Conservation (phyloP, 495 filamentous ascomycete species). For the Aspergillus diversus region DNA sequence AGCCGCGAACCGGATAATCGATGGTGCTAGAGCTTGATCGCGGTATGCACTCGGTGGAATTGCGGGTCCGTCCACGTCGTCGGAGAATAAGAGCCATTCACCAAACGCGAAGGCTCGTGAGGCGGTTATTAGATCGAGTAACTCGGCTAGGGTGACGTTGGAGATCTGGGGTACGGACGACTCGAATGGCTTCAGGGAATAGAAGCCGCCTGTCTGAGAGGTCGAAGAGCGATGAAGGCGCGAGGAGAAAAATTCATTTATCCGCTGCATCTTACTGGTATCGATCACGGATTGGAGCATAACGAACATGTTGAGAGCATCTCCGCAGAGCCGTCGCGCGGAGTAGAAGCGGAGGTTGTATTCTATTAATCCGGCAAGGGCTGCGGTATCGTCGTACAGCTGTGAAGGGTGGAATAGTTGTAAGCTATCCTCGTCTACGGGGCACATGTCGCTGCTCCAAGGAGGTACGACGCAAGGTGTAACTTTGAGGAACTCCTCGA, state of each 20-base stretch:
- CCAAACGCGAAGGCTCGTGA: constrained; percentile 53
- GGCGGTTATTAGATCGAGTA: constrained; percentile 58
- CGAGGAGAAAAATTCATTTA: constrained; percentile 40
- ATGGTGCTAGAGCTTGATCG: constrained; percentile 53
- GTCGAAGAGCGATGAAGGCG: constrained; percentile 24
- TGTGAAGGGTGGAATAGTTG: constrained; percentile 31
- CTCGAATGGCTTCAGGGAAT: constrained; percentile 26
- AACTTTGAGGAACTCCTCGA: constrained; percentile 42
- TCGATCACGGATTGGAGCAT: constrained; percentile 44
- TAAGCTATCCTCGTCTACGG: constrained; percentile 28
- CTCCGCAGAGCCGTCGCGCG: constrained; percentile 28
- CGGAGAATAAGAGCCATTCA: constrained; percentile 56
- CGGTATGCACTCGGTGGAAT: constrained; percentile 53
- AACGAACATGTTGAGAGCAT: constrained; percentile 36
- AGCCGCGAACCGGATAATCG: constrained; percentile 60
- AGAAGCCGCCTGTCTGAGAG: constrained; percentile 24
- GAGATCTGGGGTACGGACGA: constrained; percentile 53
- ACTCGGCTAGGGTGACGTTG: constrained; percentile 44
- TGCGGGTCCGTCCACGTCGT: constrained; percentile 60
- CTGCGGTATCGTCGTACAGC: constrained; percentile 43
- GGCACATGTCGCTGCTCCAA: constrained; percentile 33
- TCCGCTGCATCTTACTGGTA: constrained; percentile 43
- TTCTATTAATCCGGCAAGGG: constrained; percentile 42
- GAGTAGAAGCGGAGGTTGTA: constrained; percentile 38
- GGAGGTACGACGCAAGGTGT: constrained; percentile 41